phyloP scores from a whole-genome alignment of 2,329 filamentous ascomycete species.

The Exophiala mesophila region DNA sequence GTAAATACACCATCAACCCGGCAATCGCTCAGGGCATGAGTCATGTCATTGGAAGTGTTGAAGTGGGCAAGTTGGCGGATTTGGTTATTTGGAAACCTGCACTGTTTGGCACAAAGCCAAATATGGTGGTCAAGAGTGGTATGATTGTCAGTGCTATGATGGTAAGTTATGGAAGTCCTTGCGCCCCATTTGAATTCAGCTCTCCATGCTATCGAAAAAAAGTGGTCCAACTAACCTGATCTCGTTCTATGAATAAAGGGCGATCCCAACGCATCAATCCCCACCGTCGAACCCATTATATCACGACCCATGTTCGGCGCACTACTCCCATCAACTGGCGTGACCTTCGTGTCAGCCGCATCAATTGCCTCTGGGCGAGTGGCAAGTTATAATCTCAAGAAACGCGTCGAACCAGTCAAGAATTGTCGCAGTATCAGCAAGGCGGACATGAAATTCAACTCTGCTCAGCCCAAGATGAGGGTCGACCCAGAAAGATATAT shows the following conservation, averaged over 20 bases:
- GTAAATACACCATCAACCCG: slow-evolving; percentile 95
- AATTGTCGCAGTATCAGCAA: slow-evolving; percentile 72
- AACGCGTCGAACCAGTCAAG: slow-evolving; percentile 73
- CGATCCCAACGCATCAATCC: slow-evolving; percentile 77
- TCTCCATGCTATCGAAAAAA: neutral
- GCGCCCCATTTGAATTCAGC: neutral
- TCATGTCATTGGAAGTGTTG: slow-evolving; percentile 79
- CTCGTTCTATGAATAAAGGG: slow-evolving; percentile 47
- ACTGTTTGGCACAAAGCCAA: slow-evolving; percentile 83
- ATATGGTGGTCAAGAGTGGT: slow-evolving; percentile 76
- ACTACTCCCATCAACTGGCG: slow-evolving; percentile 63
- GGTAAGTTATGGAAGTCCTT: slow-evolving; percentile 50
- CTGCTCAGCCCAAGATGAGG: slow-evolving; percentile 75
- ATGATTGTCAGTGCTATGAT: slow-evolving; percentile 79
- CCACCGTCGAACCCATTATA: slow-evolving; percentile 78
- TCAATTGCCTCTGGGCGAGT: slow-evolving; percentile 65
- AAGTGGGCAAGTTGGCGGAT: slow-evolving; percentile 86
- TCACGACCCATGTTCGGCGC: slow-evolving; percentile 81
- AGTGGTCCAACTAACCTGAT: neutral
- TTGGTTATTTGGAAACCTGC: slow-evolving; percentile 80
- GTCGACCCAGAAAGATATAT: slow-evolving; percentile 88
- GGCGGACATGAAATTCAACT: slow-evolving; percentile 86
- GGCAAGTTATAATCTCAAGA: slow-evolving; percentile 68
- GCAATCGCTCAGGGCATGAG: slow-evolving; percentile 85
- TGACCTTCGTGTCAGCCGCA: slow-evolving; percentile 77